phyloP scores from a whole-genome alignment of 257 asterid genomes.

The Paraleonurus japonicus region DNA sequence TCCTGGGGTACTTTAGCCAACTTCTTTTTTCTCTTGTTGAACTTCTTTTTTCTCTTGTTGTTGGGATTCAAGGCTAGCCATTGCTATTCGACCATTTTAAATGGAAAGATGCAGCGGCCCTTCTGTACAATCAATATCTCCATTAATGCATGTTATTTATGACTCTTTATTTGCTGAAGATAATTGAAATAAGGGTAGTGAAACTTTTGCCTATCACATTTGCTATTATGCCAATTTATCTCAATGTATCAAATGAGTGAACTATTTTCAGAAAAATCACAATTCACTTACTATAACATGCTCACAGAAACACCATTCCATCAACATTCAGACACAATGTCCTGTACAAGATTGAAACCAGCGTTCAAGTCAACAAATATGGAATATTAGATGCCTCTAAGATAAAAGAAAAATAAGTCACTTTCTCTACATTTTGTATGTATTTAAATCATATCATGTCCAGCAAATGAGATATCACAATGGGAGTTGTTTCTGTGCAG shows the following conservation, averaged over 20 bases:
- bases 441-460: neutral
- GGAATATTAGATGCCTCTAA: neutral
- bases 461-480: constrained; percentile 13
- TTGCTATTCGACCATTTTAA: too few relatives aligned
- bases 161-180: neutral
- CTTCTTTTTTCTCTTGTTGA: too few relatives aligned
- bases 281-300: neutral
- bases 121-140: too few relatives aligned
- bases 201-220: neutral
- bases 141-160: too few relatives aligned
- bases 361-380: neutral
- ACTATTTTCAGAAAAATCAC: neutral
- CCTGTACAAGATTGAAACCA: neutral
- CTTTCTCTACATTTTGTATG: neutral
- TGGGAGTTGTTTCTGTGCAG: constrained; percentile 36
- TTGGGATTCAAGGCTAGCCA: too few relatives aligned
- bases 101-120: too few relatives aligned
- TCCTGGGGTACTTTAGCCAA: too few relatives aligned
- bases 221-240: neutral
- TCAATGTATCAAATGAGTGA: neutral
- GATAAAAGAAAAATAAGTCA: neutral
- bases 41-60: too few relatives aligned
- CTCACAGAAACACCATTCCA: neutral
- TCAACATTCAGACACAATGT: neutral
- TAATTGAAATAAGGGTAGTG: neutral